Evolutionary conservation across 345 rosid species (phyloP), one percentile per base, ranked within the genome.

Genomic region (Cardiospermum halicacabum): DNA sequence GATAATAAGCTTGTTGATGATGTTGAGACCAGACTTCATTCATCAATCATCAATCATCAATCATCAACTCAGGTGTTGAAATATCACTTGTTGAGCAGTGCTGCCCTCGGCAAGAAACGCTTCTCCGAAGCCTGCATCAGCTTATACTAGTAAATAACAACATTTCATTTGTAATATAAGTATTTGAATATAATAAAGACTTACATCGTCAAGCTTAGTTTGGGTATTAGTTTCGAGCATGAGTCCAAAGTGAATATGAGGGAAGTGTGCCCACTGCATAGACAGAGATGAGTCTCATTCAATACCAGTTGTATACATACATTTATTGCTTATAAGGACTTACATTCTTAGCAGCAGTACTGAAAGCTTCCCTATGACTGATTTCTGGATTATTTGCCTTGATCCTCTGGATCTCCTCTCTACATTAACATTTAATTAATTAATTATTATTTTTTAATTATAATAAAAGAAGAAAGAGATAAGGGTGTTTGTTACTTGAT

Each of bases 391-490:
- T 90, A 56, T 84, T 90, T n/a, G 92, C 88, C 77, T 93, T 93
- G 76, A 93, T 93, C 91, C 98, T 93, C 72, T 90, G 97, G 66
- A 93, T 93, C 86, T 93, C 97, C 89, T 93, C 97, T 68, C 98
- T 93, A 58, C 47, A 69, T 65, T n/a, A n/a, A n/a, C n/a, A n/a
- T n/a, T n/a, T n/a, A n/a, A n/a, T n/a, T n/a, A n/a, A n/a, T n/a
- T n/a, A n/a, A n/a, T n/a, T n/a, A n/a, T n/a, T n/a, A n/a, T n/a
- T n/a, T n/a, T n/a, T n/a, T n/a, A n/a, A n/a, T n/a, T n/a, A n/a
- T n/a, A n/a, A n/a, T n/a, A n/a, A n/a, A n/a, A n/a, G n/a, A n/a
- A n/a, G 68, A n/a, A 53, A 37, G 56, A 19, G 48, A 21, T 47
- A 53, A 16, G 15, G 63, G 10, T 34, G 53, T 67, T 57, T 50